phyloP scores from a whole-genome alignment of 768 basidiomycete species.

The Amanita exitialis region DNA sequence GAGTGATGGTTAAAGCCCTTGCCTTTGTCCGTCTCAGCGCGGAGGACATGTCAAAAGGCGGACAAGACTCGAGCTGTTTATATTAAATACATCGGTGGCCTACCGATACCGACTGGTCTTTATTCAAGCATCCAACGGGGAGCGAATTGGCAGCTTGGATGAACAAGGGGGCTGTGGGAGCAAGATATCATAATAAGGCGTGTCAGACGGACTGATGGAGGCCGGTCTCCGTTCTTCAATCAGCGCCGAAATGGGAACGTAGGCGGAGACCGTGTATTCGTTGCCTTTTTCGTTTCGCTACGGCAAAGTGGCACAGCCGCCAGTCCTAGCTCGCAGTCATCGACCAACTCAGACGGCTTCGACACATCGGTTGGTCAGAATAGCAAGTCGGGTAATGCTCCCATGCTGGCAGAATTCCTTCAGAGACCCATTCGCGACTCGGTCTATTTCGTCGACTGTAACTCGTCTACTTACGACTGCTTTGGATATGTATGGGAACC shows the following conservation, averaged over 20 bases:
- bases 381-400: too few species aligned
- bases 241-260: background rate
- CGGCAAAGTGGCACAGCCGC: background rate
- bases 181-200: background rate
- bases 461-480: too few species aligned
- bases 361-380: too few species aligned
- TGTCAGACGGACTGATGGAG: background rate
- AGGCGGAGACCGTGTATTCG: background rate
- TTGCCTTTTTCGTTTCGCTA: background rate
- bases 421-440: too few species aligned
- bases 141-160: background rate
- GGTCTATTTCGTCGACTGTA: too few species aligned
- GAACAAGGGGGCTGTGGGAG: background rate
- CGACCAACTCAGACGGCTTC: too few species aligned
- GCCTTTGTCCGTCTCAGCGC: slow-evolving; percentile 37
- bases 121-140: background rate
- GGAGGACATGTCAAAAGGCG: slow-evolving; percentile 15
- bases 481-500: too few species aligned
- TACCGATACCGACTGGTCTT: background rate
- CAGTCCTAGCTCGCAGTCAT: background rate
- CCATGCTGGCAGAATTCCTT: too few species aligned
- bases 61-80: background rate
- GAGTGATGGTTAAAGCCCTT: slow-evolving; percentile 35
- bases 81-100: background rate
- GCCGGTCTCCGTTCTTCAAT: background rate